These are phyloP conservation scores for Rhizopogon vesiculosus DNA, from an alignment of 768 basidiomycete genomes.

Conservation along the genomic window DNA sequence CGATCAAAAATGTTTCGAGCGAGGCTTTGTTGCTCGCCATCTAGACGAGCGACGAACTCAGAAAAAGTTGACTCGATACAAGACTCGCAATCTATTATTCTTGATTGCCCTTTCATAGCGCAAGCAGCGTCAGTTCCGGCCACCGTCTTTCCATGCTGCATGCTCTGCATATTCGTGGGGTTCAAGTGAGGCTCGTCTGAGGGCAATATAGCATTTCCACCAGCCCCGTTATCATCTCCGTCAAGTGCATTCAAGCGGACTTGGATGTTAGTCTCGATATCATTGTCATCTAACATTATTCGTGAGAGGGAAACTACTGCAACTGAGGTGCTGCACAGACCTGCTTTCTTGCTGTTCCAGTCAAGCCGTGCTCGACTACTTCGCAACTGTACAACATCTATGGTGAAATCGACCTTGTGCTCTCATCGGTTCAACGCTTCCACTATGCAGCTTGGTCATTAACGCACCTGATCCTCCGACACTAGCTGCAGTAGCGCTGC, in stretches of 20 bases:
- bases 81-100: constrained; percentile 26
- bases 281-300: constrained; percentile 62
- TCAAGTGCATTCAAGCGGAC: constrained; percentile 23
- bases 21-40: constrained; percentile 14
- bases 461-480: constrained; percentile 69
- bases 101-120: constrained; percentile 19
- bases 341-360: constrained; percentile 89
- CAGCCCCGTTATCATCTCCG: neutral
- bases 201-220: neutral
- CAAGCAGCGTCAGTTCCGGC: constrained; percentile 48
- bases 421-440: neutral
- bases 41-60: constrained; percentile 15
- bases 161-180: neutral
- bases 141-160: constrained; percentile 40
- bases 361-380: constrained; percentile 54
- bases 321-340: constrained; percentile 29
- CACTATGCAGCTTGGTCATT: neutral
- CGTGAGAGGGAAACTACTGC: neutral
- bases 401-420: constrained; percentile 60
- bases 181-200: neutral
- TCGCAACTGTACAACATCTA: constrained; percentile 62
- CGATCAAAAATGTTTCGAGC: constrained; percentile 12
- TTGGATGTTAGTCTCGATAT: constrained; percentile 67
- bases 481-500: constrained; percentile 74
- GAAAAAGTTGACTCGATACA: constrained; percentile 23